A percentile compares a stretch with the other conserved stretches of the same genome.
Evolutionary conservation across 2,329 filamentous ascomycete genomes (phyloP).

Genomic region (Aureobasidium melanogenum): DNA sequence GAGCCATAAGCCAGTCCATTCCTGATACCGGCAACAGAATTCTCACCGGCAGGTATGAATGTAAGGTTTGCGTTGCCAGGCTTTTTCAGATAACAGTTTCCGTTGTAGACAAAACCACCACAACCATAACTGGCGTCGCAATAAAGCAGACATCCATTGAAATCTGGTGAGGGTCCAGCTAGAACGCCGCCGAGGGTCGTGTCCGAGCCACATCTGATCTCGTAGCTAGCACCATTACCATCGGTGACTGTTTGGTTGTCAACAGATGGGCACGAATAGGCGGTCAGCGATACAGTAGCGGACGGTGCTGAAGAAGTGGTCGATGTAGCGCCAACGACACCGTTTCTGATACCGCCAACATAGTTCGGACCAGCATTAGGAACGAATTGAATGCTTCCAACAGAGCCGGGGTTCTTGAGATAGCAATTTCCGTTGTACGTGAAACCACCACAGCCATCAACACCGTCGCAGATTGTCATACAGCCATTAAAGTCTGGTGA

Average conservation of each 20-base stretch:
- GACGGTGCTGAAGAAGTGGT: not conserved
- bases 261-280: conserved; percentile 4
- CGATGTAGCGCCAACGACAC: not conserved
- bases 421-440: conserved; percentile 13
- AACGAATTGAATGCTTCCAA: not conserved
- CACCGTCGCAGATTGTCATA: conserved; percentile 16
- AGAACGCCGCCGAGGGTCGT: not conserved
- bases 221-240: conserved; percentile 7
- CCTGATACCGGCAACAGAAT: not conserved
- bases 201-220: not conserved
- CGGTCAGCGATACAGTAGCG: not conserved
- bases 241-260: not conserved
- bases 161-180: not conserved
- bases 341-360: not conserved
- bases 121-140: conserved; percentile 17
- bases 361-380: not conserved
- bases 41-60: not conserved
- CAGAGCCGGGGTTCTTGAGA: not conserved
- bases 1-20: not conserved
- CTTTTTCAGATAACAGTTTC: not conserved
- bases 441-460: conserved; percentile 15
- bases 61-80: too few relatives aligned
- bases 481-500: conserved; percentile 14
- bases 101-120: conserved; percentile 15
- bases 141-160: conserved; percentile 15